Evolutionary conservation across 768 basidiomycete genomes (phyloP), one percentile per base, ranked within the genome.

Genomic region (Psilocybe cubensis): DNA sequence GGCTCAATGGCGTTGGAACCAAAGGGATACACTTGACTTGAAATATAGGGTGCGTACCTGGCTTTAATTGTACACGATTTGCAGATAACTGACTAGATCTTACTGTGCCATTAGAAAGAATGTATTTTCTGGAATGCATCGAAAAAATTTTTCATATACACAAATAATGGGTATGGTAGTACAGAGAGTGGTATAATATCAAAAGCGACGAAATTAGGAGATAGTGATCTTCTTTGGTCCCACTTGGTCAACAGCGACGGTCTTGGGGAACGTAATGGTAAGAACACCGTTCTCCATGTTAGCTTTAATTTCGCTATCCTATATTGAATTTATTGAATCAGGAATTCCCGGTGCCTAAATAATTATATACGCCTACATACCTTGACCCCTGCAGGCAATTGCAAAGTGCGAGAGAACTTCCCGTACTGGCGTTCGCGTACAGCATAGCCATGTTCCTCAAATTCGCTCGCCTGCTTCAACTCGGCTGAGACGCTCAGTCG

Each of bases 401-500:
- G 75, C 42, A 87, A 66, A 11, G 76, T 77, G 54, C 83, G 72
- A n/a, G 74, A 65, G 64, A 80, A 74, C 44, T 68, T 70, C 9
- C 83, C 83, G 56, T 66, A 79, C 55, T 74, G 74, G 40, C 84
- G 72, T 68, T 86, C 84, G 31, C 75, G 74, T 21, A 83, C 71
- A 3, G 77, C 72, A 40, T 73, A 79, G 2, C 74, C 74, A 12
- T 64, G 60, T 20, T 73, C 73, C 0, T 79, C 70, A 44, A 66
- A 70, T 18, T 79, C 62, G 9, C 66, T 50, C 7, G 69, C 64
- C 40, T 65, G 45, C 44, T 68, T 74, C 25, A 62, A 69, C 68
- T 87, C 80, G 18, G 83, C 85, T 2, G 83, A 77, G 51, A 87
- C 64, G 47, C 68, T 80, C 46, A 87, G 77, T 1, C 76, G 71